Evolutionary conservation across 805 yeast genomes (phyloP).

Genomic region (Candida tibetensis): DNA sequence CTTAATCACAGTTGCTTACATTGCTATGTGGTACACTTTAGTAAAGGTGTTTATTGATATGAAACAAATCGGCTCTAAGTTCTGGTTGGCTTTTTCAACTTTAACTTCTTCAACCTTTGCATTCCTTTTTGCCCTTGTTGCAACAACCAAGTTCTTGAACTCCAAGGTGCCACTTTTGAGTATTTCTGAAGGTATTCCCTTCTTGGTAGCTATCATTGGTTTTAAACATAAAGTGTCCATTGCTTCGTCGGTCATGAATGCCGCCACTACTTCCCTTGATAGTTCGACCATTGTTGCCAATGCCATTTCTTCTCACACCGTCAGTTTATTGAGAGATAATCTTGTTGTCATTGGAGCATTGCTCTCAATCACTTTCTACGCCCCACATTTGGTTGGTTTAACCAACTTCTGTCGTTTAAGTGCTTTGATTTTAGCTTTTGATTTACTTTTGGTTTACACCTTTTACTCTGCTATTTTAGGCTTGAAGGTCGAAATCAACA

Average conservation of each 20-base stretch:
- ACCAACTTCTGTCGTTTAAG: slow-evolving; percentile 77
- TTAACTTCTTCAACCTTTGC: slow-evolving; percentile 78
- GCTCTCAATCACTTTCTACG: slow-evolving; percentile 60
- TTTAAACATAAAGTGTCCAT: slow-evolving; percentile 80
- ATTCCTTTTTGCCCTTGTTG: slow-evolving; percentile 69
- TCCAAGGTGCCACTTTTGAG: slow-evolving; percentile 67
- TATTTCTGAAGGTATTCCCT: slow-evolving; percentile 88
- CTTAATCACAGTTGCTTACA: slow-evolving; percentile 74
- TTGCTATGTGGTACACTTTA: slow-evolving; percentile 85
- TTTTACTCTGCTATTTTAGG: slow-evolving; percentile 82
- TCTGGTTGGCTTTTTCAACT: slow-evolving; percentile 83
- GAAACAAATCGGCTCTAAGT: slow-evolving; percentile 74
- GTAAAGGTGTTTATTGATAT: slow-evolving; percentile 71
- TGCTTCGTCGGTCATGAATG: slow-evolving; percentile 54
- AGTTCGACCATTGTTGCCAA: slow-evolving; percentile 42
- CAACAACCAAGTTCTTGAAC: slow-evolving; percentile 54
- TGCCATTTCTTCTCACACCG: slow-evolving; percentile 42
- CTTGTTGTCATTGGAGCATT: slow-evolving; percentile 69
- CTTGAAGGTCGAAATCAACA: slow-evolving; percentile 81
- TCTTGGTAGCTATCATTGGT: slow-evolving; percentile 87
- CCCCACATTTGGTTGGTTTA: slow-evolving; percentile 67
- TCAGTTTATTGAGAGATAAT: slow-evolving; percentile 70
- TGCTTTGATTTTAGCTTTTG: slow-evolving; percentile 66
- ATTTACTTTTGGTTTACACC: slow-evolving; percentile 69
- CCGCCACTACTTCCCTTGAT: slow-evolving; percentile 33